Conservation (phyloP, 2,329 filamentous ascomycete species). For the Bipolaris oryzae region DNA sequence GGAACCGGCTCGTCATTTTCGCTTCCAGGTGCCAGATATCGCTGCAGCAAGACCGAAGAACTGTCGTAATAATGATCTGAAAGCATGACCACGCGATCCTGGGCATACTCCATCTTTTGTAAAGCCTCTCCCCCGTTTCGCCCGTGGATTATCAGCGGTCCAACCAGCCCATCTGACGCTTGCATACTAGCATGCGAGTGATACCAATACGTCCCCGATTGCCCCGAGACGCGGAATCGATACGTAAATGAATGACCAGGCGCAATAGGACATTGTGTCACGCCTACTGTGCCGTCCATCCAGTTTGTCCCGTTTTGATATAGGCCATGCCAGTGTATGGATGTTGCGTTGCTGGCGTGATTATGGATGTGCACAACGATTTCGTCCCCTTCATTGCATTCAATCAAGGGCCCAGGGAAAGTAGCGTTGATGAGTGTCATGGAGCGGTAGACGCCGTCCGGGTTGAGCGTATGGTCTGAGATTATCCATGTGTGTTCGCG, state of each 20-base stretch:
- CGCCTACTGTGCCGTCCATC: slow-evolving; percentile 62
- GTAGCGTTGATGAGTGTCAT: slow-evolving; percentile 52
- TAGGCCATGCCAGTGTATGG: slow-evolving; percentile 68
- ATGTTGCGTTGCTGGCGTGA: slow-evolving; percentile 62
- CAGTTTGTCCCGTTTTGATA: slow-evolving; percentile 54
- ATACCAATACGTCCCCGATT: slow-evolving; percentile 44
- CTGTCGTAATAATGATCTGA: slow-evolving; percentile 72
- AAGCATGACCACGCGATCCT: slow-evolving; percentile 67
- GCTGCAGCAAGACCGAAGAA: slow-evolving; percentile 55
- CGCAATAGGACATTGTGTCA: slow-evolving; percentile 62
- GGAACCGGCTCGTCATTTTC: slow-evolving; percentile 64
- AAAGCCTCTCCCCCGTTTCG: slow-evolving; percentile 46
- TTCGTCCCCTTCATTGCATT: slow-evolving; percentile 66
- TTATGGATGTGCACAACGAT: slow-evolving; percentile 67
- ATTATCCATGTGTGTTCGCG: slow-evolving; percentile 68
- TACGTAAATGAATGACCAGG: slow-evolving; percentile 50
- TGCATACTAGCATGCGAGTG: slow-evolving; percentile 50
- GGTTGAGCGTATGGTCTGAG: slow-evolving; percentile 62
- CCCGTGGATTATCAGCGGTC: slow-evolving; percentile 48
- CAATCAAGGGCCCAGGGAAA: slow-evolving; percentile 50
- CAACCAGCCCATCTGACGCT: slow-evolving; percentile 51
- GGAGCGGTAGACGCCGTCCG: slow-evolving; percentile 56
- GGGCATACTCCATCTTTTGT: slow-evolving; percentile 51
- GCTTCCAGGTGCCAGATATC: slow-evolving; percentile 59
- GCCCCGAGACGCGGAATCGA: slow-evolving; percentile 45